Conservation (phyloP, 345 rosid genomes). For the Brassica rapa region DNA sequence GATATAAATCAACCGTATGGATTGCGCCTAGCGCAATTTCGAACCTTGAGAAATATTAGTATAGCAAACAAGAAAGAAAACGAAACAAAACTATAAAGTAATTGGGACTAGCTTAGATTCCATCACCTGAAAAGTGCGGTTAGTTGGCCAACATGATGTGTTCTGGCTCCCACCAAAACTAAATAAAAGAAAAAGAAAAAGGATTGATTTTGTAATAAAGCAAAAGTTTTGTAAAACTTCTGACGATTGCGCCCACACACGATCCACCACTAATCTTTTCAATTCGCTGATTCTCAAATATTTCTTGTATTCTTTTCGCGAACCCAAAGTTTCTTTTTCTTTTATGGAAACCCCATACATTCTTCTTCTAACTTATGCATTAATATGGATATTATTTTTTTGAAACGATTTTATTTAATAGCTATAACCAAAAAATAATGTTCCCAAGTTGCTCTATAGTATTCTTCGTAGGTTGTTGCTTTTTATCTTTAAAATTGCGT, state of each 20-base stretch:
- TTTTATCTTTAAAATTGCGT: neutral
- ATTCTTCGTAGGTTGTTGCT: neutral
- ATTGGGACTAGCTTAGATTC: conserved; percentile 24
- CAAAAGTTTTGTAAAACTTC: conserved; percentile 9
- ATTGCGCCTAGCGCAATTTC: no score
- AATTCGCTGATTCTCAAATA: conserved; percentile 21
- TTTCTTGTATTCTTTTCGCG: conserved; percentile 16
- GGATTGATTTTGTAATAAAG: conserved; percentile 34
- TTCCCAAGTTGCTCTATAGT: conserved; percentile 19
- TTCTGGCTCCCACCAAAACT: conserved; percentile 35
- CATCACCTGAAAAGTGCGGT: conserved; percentile 35
- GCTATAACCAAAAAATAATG: neutral
- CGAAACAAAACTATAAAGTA: neutral
- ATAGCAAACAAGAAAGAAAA: neutral
- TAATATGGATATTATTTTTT: conserved; percentile 9
- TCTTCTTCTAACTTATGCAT: conserved; percentile 9
- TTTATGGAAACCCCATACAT: conserved; percentile 22
- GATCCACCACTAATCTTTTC: conserved; percentile 30
- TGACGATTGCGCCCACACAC: conserved; percentile 17
- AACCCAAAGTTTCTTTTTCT: conserved; percentile 31
- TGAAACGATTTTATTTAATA: neutral
- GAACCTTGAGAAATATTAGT: neutral
- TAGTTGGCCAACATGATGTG: conserved; percentile 38
- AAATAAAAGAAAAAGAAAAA: conserved; percentile 8
- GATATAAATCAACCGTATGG: no score